phyloP scores from a whole-genome alignment of 768 basidiomycete species.

The Lactifluus subvellereus region DNA sequence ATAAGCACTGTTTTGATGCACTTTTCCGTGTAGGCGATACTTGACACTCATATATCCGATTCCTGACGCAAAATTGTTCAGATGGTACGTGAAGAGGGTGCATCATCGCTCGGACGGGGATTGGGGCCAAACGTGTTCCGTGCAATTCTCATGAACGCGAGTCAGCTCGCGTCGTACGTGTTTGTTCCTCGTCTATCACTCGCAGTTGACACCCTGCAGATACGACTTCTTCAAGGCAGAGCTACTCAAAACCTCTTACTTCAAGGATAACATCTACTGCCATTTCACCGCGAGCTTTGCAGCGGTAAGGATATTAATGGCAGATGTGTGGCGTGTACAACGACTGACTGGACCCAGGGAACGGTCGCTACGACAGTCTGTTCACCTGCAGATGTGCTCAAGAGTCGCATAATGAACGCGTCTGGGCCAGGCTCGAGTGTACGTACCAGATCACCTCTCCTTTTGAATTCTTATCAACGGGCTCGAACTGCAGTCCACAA shows the following conservation, averaged over 20 bases:
- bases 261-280: constrained; percentile 74
- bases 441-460: constrained; percentile 29
- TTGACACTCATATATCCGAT: constrained; percentile 6
- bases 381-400: constrained; percentile 83
- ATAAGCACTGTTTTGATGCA: constrained; percentile 86
- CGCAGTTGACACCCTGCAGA: constrained; percentile 32
- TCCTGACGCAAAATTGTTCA: constrained; percentile 29
- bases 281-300: constrained; percentile 87
- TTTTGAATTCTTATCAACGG: neutral
- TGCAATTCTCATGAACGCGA: constrained; percentile 85
- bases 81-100: constrained; percentile 87
- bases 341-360: constrained; percentile 40
- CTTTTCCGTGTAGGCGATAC: constrained; percentile 62
- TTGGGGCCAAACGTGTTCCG: constrained; percentile 82
- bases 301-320: constrained; percentile 46
- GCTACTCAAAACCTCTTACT: constrained; percentile 61
- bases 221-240: constrained; percentile 92
- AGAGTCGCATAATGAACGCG: constrained; percentile 88
- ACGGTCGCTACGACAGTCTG: constrained; percentile 88
- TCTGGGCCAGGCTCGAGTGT: constrained; percentile 75
- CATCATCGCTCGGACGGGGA: constrained; percentile 68
- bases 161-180: constrained; percentile 82
- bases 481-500: constrained; percentile 49
- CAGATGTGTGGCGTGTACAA: neutral
- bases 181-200: neutral